A percentile compares a stretch with the other conserved stretches of the same genome.
Evolutionary conservation across 2,329 filamentous ascomycete species (phyloP).

Genomic region (Gyromitra esculenta): DNA sequence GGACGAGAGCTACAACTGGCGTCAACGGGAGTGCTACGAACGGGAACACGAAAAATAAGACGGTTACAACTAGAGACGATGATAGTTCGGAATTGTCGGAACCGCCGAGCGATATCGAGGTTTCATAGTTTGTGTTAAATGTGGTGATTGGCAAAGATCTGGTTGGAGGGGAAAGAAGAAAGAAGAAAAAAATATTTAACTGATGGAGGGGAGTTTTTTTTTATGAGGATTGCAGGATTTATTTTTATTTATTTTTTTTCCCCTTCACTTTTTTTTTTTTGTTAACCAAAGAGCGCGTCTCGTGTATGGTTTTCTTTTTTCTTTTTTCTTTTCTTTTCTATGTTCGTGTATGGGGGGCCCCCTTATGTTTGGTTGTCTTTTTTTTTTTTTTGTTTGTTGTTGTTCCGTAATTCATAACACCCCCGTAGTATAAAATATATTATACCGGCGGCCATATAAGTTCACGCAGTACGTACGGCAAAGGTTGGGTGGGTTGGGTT

Average conservation of each 20-base stretch:
- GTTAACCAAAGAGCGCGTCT: constrained; percentile 17
- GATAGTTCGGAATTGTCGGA: constrained; percentile 50
- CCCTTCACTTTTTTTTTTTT: not conserved
- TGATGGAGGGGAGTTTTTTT: too few relatives aligned
- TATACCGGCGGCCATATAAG: constrained; percentile 13
- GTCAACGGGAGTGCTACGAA: constrained; percentile 45
- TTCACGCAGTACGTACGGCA: not conserved
- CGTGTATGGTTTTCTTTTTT: not conserved
- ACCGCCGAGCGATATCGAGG: constrained; percentile 42
- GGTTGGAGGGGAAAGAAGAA: not conserved
- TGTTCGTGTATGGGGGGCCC: constrained; percentile 27
- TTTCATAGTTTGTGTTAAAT: constrained; percentile 31
- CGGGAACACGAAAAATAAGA: constrained; percentile 23
- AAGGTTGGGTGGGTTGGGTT: not conserved
- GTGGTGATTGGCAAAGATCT: not conserved
- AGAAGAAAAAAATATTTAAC: too few relatives aligned
- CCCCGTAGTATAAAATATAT: constrained; percentile 23
- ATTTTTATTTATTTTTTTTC: constrained; percentile 1
- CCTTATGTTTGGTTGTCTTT: too few relatives aligned
- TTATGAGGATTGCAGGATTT: constrained; percentile 21
- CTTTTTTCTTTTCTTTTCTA: not conserved
- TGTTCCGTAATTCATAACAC: constrained; percentile 19
- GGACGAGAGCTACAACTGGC: constrained; percentile 24
- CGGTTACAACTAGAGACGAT: constrained; percentile 14
- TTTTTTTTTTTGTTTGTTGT: constrained; percentile 2